Base-by-base conservation (phyloP, 2,329 filamentous ascomycete genomes). In the Bipolaris zeicola region DNA sequence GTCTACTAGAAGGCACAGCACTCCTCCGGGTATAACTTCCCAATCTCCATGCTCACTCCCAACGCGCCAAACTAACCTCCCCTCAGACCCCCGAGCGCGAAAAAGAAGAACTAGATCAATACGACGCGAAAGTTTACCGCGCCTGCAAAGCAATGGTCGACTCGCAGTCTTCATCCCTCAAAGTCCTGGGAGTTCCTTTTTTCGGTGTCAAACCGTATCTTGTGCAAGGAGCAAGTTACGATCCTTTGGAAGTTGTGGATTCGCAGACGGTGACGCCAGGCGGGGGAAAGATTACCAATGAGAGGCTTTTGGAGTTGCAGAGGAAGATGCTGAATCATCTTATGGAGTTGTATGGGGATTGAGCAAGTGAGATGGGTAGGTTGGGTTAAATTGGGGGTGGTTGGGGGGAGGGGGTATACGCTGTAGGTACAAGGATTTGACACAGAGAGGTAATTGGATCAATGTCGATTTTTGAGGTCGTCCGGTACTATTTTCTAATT, bases 61-160 rank as follows among this genome's bases (percentile, higher is more conserved):
- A 24, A 24, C 4, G 22, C 22, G 22, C 4, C 6, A 33, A 3
- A 45, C 58, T 63, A 38, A 60, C 11, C 13, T 14, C 6, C 6
- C 5, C 24, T 28, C 3, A 81, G 76, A 80, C 78, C 26, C 71
- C 73, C 6, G 75, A 82, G 59, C 79, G 82, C 45, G 76, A 86
- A 44, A 71, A 80, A 33, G 77, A 79, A 45, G 87, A 89, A 69
- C 73, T 89, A 6, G 69, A 76, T 28, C 77, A 78, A 18, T 89
- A 86, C 67, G 86, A 89, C 61, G 73, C 76, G 50, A 89, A 89
- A 67, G 84, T 89, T 14, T 84, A 88, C 63, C 80, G 78, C 52
- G 86, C 86, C 2, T 82, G 83, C 48, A 74, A 75, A 38, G 78
- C 83, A 10, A 88, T 90, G 87, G 80, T 83, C 0, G 77, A 79